Evolutionary conservation across 2,329 filamentous ascomycete species (phyloP).

Genomic region (Penicillium sp.): DNA sequence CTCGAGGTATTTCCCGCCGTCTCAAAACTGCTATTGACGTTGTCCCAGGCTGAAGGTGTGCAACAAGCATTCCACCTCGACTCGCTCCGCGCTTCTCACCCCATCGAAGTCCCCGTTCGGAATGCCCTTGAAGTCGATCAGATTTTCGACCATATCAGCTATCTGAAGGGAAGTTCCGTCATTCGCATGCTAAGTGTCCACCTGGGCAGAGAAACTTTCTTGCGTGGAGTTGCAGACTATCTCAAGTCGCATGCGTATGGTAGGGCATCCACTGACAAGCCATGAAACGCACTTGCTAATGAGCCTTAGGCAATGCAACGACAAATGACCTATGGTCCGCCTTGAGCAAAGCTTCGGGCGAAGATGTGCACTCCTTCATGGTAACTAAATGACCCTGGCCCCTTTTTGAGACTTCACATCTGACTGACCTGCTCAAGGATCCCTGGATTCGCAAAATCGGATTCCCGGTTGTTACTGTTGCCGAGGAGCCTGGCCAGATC

Average conservation of each 20-base stretch:
- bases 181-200: slow-evolving; percentile 95
- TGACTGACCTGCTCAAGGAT: slow-evolving; percentile 43
- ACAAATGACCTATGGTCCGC: slow-evolving; percentile 90
- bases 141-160: slow-evolving; percentile 96
- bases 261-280: slow-evolving; percentile 30
- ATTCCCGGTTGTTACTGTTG: slow-evolving; percentile 82
- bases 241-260: slow-evolving; percentile 83
- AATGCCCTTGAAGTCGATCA: slow-evolving; percentile 96
- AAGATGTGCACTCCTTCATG: slow-evolving; percentile 86
- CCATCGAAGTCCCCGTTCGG: slow-evolving; percentile 90
- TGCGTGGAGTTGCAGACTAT: slow-evolving; percentile 85
- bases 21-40: slow-evolving; percentile 37
- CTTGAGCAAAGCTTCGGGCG: slow-evolving; percentile 78
- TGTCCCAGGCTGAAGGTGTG: slow-evolving; percentile 72
- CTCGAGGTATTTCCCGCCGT: slow-evolving; percentile 49
- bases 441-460: slow-evolving; percentile 95
- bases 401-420: background rate
- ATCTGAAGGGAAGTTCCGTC: slow-evolving; percentile 91
- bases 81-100: slow-evolving; percentile 83
- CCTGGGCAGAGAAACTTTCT: slow-evolving; percentile 80
- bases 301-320: slow-evolving; percentile 63
- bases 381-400: slow-evolving; percentile 29
- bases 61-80: slow-evolving; percentile 89
- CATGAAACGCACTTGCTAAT: slow-evolving; percentile 3
- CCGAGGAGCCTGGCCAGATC: slow-evolving; percentile 79